Percentiles rank a stretch among this genome's conserved stretches.
Conservation (phyloP, 2,329 filamentous ascomycete species). For the Fusarium algeriense region DNA sequence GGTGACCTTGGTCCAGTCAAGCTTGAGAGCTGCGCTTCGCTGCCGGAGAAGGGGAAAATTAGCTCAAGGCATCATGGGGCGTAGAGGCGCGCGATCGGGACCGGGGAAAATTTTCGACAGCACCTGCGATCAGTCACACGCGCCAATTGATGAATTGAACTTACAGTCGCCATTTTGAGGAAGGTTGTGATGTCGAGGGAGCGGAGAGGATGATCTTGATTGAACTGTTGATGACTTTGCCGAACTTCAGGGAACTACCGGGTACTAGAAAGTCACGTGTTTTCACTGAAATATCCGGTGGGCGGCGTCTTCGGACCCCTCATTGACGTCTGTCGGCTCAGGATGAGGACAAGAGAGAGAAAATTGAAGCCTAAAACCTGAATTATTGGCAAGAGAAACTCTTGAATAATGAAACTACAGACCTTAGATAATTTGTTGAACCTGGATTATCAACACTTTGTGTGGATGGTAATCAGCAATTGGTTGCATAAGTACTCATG, state of each 20-base stretch:
- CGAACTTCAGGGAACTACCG: conserved; percentile 55
- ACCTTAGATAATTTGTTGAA: not conserved
- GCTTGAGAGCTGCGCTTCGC: conserved; percentile 98
- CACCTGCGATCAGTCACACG: conserved; percentile 34
- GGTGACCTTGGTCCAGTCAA: conserved; percentile 98
- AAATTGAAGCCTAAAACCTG: not conserved
- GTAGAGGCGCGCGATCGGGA: conserved; percentile 30
- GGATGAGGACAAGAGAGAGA: not conserved
- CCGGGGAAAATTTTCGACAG: conserved; percentile 24
- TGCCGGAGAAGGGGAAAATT: conserved; percentile 66
- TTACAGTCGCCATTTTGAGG: conserved; percentile 77
- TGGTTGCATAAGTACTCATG: not conserved
- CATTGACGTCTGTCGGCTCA: conserved; percentile 24
- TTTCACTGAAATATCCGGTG: conserved; percentile 13
- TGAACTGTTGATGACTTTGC: conserved; percentile 60
- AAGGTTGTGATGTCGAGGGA: conserved; percentile 60
- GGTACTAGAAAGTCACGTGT: conserved; percentile 53
- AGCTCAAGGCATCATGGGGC: conserved; percentile 59
- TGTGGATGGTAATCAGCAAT: not conserved
- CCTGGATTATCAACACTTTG: not conserved
- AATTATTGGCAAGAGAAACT: not conserved
- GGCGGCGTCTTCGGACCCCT: conserved; percentile 42
- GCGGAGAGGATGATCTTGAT: conserved; percentile 64
- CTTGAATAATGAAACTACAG: not conserved
- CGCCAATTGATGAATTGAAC: conserved; percentile 56